phyloP scores from a whole-genome alignment of 768 basidiomycete genomes.

The Tricholoma sp. region DNA sequence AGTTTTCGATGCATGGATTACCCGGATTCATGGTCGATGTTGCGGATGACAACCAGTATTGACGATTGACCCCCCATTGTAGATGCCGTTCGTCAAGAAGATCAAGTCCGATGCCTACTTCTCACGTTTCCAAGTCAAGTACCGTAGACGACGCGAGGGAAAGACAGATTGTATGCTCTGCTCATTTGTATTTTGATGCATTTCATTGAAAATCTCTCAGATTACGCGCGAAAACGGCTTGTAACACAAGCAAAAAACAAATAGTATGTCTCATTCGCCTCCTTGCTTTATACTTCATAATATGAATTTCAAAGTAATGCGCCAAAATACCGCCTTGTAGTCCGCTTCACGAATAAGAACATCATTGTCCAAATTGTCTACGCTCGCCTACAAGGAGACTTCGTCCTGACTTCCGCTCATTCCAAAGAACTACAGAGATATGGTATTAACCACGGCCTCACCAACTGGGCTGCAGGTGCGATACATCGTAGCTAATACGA shows the following conservation, averaged over 20 bases:
- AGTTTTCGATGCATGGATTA: neutral
- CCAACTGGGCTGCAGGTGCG: constrained; percentile 96
- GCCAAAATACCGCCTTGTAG: constrained; percentile 97
- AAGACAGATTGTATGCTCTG: constrained; percentile 89
- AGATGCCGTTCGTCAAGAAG: constrained; percentile 98
- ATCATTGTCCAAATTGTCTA: constrained; percentile 95
- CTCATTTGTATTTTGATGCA: neutral
- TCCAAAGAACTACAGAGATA: constrained; percentile 92
- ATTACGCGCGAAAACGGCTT: constrained; percentile 97
- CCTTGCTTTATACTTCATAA: neutral
- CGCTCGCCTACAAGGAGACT: constrained; percentile 96
- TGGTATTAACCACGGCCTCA: constrained; percentile 96
- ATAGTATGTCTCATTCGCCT: constrained; percentile 51
- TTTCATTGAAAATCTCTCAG: constrained; percentile 33
- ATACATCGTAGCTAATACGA: neutral
- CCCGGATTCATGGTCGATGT: constrained; percentile 23
- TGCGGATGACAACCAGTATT: constrained; percentile 27
- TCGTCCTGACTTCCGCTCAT: constrained; percentile 82
- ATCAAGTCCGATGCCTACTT: constrained; percentile 97
- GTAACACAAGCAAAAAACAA: constrained; percentile 99
- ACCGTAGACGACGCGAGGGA: constrained; percentile 94
- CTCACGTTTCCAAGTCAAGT: constrained; percentile 98
- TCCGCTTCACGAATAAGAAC: constrained; percentile 97
- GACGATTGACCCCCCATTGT: constrained; percentile 1
- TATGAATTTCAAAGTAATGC: constrained; percentile 52